These are phyloP conservation scores for Saccharomycopsis oosterbeekiorum DNA, from an alignment of 805 yeast species.

Conservation along the genomic window DNA sequence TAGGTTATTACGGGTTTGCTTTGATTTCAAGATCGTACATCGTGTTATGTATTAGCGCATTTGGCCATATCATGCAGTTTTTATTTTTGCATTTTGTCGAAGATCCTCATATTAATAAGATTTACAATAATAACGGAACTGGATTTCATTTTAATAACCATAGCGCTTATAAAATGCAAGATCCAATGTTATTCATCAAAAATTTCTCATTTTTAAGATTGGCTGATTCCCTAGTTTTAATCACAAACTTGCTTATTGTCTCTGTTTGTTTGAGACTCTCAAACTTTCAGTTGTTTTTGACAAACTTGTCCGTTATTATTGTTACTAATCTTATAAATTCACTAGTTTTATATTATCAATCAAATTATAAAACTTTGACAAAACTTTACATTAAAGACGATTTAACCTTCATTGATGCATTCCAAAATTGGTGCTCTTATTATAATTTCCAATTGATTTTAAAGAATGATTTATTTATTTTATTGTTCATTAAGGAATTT, in stretches of 20 bases:
- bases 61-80: slow-evolving; percentile 74
- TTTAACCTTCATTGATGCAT: slow-evolving; percentile 52
- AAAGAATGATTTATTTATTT: slow-evolving; percentile 45
- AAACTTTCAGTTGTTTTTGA: slow-evolving; percentile 19
- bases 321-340: slow-evolving; percentile 40
- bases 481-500: slow-evolving; percentile 28
- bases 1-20: slow-evolving; percentile 80
- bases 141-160: slow-evolving; percentile 26
- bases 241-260: slow-evolving; percentile 34
- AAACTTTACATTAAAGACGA: slow-evolving; percentile 55
- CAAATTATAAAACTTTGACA: slow-evolving; percentile 53
- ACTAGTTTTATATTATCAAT: slow-evolving; percentile 45
- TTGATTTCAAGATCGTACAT: slow-evolving; percentile 65
- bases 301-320: slow-evolving; percentile 25
- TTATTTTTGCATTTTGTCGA: slow-evolving; percentile 65
- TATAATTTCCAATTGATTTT: slow-evolving; percentile 44
- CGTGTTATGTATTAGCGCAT: slow-evolving; percentile 55
- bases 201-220: slow-evolving; percentile 57
- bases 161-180: slow-evolving; percentile 32
- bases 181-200: slow-evolving; percentile 50
- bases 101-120: slow-evolving; percentile 79
- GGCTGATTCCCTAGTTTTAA: slow-evolving; percentile 46
- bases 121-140: slow-evolving; percentile 32
- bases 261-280: slow-evolving; percentile 23
- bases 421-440: slow-evolving; percentile 62